These are phyloP conservation scores for Achaetomium macrosporum DNA, from an alignment of 2,329 filamentous ascomycete genomes.

Conservation along the genomic window DNA sequence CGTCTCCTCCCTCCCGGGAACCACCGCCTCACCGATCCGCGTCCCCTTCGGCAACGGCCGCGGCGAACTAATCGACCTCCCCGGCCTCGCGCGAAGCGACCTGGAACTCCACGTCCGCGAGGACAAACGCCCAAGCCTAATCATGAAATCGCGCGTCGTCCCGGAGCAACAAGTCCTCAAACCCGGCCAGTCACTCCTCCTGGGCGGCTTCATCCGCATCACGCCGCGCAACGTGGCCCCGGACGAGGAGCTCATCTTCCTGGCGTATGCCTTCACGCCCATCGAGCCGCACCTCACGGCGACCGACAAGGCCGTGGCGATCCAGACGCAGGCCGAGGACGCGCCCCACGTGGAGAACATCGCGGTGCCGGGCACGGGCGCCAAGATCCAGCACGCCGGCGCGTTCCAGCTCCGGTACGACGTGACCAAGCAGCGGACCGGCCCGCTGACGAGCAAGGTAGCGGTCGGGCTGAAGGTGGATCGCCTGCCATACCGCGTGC, in stretches of 20 bases:
- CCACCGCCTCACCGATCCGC: constrained; percentile 90
- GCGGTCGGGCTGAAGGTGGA: constrained; percentile 60
- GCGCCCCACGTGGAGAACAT: constrained; percentile 57
- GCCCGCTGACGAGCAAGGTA: constrained; percentile 60
- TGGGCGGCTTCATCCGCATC: constrained; percentile 82
- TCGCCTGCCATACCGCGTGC: constrained; percentile 69
- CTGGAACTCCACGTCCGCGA: constrained; percentile 66
- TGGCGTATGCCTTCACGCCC: constrained; percentile 84
- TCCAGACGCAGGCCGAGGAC: constrained; percentile 59
- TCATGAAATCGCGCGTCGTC: constrained; percentile 72
- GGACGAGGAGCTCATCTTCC: constrained; percentile 51
- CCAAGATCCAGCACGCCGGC: constrained; percentile 63
- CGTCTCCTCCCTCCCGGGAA: constrained; percentile 82
- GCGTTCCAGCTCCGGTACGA: constrained; percentile 71
- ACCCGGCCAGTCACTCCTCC: constrained; percentile 69
- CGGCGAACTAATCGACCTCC: constrained; percentile 90
- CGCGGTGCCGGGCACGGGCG: constrained; percentile 49
- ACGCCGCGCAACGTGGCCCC: constrained; percentile 63
- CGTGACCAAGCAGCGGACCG: constrained; percentile 73
- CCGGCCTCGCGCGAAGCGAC: constrained; percentile 70
- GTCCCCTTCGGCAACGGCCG: constrained; percentile 80
- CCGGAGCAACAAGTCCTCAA: constrained; percentile 70
- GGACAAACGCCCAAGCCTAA: constrained; percentile 58
- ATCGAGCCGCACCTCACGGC: constrained; percentile 69
- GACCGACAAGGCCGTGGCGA: constrained; percentile 71